phyloP scores from a whole-genome alignment of 768 basidiomycete genomes.

The Suillus brevipes region DNA sequence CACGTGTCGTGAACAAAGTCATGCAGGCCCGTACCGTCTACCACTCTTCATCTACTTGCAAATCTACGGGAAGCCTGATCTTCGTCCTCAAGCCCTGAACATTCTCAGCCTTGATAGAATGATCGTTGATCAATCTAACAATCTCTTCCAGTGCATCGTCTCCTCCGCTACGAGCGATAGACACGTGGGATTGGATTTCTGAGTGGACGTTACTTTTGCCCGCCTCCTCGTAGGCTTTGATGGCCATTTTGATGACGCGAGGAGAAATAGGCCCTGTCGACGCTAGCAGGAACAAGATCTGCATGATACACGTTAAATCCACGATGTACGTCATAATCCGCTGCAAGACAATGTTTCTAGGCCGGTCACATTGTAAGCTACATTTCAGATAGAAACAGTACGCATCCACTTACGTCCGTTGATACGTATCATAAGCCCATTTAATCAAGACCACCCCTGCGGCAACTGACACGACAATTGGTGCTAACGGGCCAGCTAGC shows the following conservation, averaged over 20 bases:
- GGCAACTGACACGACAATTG: constrained; percentile 3
- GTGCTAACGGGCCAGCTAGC: neutral
- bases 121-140: constrained; percentile 3
- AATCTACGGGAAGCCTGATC: neutral
- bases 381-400: neutral
- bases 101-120: constrained; percentile 9
- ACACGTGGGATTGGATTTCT: neutral
- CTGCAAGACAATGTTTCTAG: constrained; percentile 3
- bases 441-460: neutral
- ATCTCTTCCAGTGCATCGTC: constrained; percentile 9
- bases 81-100: constrained; percentile 6
- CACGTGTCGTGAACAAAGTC: neutral
- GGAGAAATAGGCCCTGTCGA: constrained; percentile 9
- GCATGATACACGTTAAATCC: constrained; percentile 27
- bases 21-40: neutral
- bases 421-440: constrained; percentile 10
- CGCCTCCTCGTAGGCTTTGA: constrained; percentile 5
- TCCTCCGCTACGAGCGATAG: neutral
- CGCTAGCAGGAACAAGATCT: constrained; percentile 19
- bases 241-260: constrained; percentile 7
- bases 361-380: neutral
- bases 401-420: constrained; percentile 7
- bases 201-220: constrained; percentile 9
- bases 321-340: constrained; percentile 27
- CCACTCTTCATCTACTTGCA: constrained; percentile 5